These are phyloP conservation scores for Artemisia argyi DNA, from an alignment of 129 eudicot species.

Conservation along the genomic window DNA sequence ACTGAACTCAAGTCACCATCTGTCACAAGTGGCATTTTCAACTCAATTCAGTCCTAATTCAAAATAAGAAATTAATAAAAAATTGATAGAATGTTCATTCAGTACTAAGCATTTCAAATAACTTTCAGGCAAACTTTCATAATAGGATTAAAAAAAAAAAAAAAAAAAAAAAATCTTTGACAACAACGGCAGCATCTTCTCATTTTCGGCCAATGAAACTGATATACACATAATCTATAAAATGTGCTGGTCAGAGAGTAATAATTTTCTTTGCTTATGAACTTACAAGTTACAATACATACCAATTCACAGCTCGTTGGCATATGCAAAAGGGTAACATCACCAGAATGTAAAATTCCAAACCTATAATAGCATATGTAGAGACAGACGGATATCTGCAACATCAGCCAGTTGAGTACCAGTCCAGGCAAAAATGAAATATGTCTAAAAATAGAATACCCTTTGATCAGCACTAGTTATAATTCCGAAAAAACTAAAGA, in stretches of 20 bases:
- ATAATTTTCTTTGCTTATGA: too few species aligned
- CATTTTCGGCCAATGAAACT: neutral
- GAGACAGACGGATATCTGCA: constrained; percentile 16
- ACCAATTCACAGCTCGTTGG: constrained; percentile 7
- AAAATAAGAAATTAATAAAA: too few species aligned
- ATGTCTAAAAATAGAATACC: neutral
- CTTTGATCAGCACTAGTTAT: constrained; percentile 3
- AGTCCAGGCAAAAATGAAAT: neutral
- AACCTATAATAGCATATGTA: neutral
- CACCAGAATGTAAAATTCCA: neutral
- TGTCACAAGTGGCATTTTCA: too few species aligned
- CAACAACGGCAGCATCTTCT: too few species aligned
- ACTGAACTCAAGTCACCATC: too few species aligned
- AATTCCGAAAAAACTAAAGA: neutral
- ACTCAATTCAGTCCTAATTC: too few species aligned
- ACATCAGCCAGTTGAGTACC: constrained; percentile 7
- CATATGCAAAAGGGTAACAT: constrained; percentile 15
- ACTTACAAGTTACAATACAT: neutral
- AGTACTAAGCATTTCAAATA: too few species aligned
- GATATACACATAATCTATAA: neutral
- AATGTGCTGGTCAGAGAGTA: too few species aligned
- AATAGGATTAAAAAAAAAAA: too few species aligned
- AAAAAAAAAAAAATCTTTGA: too few species aligned
- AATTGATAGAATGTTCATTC: too few species aligned
- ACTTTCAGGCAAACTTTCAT: too few species aligned